Evolutionary conservation across 768 basidiomycete genomes (phyloP).

Genomic region (Leccinellum luteum): DNA sequence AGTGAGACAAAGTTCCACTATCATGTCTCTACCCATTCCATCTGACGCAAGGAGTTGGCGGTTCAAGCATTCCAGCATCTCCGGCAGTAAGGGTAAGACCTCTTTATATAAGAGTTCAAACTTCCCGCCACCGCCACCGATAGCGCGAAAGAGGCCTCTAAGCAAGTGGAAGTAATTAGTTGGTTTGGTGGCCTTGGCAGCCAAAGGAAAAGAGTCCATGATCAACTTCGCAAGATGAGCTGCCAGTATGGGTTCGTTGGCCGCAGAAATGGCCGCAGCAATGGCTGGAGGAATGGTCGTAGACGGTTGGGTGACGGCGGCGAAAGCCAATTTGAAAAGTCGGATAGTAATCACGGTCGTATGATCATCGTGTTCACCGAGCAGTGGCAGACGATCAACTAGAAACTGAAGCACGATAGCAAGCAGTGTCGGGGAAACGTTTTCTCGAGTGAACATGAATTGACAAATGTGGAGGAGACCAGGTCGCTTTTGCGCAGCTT

Average conservation of each 20-base stretch:
- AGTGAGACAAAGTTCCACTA: slow-evolving; percentile 95
- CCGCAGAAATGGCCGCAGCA: slow-evolving; percentile 40
- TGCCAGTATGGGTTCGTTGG: slow-evolving; percentile 92
- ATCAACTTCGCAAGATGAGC: slow-evolving; percentile 89
- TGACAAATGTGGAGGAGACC: slow-evolving; percentile 84
- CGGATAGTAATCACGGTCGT: slow-evolving; percentile 83
- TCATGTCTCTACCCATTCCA: slow-evolving; percentile 82
- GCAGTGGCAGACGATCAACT: slow-evolving; percentile 71
- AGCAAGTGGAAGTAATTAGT: slow-evolving; percentile 92
- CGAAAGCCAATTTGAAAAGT: slow-evolving; percentile 94
- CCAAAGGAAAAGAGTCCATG: slow-evolving; percentile 94
- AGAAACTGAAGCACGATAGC: slow-evolving; percentile 88
- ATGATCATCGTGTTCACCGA: slow-evolving; percentile 83
- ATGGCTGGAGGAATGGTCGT: background rate
- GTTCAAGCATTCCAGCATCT: slow-evolving; percentile 94
- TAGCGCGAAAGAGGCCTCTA: slow-evolving; percentile 88
- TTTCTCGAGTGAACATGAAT: slow-evolving; percentile 73
- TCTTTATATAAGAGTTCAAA: slow-evolving; percentile 96
- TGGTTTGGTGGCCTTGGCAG: slow-evolving; percentile 87
- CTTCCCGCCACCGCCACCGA: slow-evolving; percentile 86
- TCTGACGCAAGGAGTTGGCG: slow-evolving; percentile 85
- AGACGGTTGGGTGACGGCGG: slow-evolving; percentile 63
- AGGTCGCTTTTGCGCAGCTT: slow-evolving; percentile 71
- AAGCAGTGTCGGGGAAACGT: slow-evolving; percentile 75
- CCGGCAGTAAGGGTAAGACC: slow-evolving; percentile 91